Percentiles rank a stretch among this genome's conserved stretches.
Evolutionary conservation across 2,329 filamentous ascomycete genomes (phyloP).

Genomic region (Nemania sp.): DNA sequence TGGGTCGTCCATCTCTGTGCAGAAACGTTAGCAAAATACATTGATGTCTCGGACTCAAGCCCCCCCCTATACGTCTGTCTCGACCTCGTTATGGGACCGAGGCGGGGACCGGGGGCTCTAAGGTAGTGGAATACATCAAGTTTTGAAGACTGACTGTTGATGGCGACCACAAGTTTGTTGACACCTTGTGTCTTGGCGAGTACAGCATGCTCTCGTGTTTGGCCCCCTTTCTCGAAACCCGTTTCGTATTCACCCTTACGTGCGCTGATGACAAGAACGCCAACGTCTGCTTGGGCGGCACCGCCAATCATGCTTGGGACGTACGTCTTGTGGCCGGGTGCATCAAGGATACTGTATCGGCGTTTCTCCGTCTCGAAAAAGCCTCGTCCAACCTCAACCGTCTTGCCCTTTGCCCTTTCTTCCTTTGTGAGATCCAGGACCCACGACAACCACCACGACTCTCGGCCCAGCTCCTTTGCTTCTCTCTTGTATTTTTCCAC

Average conservation of each 20-base stretch:
- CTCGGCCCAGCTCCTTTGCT: constrained; percentile 92
- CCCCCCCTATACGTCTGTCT: neutral
- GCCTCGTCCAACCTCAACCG: constrained; percentile 92
- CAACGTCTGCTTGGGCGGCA: constrained; percentile 90
- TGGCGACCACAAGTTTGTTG: constrained; percentile 90
- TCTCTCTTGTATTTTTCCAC: constrained; percentile 97
- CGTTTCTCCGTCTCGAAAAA: constrained; percentile 98
- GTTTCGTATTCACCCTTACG: constrained; percentile 99
- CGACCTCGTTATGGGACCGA: neutral
- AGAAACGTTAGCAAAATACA: constrained; percentile 6
- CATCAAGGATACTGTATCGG: constrained; percentile 94
- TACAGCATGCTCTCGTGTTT: constrained; percentile 97
- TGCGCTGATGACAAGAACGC: constrained; percentile 92
- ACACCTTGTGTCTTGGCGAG: constrained; percentile 98
- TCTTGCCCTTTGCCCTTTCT: constrained; percentile 95
- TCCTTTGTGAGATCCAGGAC: constrained; percentile 96
- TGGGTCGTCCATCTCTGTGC: constrained; percentile 84
- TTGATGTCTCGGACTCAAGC: neutral
- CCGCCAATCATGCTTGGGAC: constrained; percentile 98
- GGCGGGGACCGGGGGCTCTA: neutral
- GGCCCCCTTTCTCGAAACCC: constrained; percentile 92
- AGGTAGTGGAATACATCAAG: neutral
- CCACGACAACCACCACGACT: constrained; percentile 99
- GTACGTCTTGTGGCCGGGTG: constrained; percentile 96
- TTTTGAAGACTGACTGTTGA: constrained; percentile 66